These are phyloP conservation scores for Escovopsis sp. DNA, from an alignment of 2,329 filamentous ascomycete species.

Conservation along the genomic window DNA sequence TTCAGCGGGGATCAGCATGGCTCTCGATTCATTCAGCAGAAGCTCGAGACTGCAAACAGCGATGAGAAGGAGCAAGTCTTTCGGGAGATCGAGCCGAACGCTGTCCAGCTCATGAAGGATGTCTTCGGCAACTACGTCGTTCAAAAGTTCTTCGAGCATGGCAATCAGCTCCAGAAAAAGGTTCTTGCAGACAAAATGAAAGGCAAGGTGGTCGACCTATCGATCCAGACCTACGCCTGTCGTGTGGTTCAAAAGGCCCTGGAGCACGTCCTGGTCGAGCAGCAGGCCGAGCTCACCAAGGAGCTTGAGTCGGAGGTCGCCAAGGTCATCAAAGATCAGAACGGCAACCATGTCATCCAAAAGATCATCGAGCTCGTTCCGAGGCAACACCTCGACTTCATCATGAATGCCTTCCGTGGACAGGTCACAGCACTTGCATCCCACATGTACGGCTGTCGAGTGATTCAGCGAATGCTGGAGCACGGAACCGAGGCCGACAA, in stretches of 20 bases:
- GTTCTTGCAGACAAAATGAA: slow-evolving; percentile 76
- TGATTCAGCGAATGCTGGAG: slow-evolving; percentile 86
- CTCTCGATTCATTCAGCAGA: slow-evolving; percentile 88
- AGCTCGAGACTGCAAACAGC: slow-evolving; percentile 82
- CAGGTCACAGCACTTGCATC: slow-evolving; percentile 60
- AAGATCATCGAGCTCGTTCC: slow-evolving; percentile 78
- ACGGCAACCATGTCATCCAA: slow-evolving; percentile 94
- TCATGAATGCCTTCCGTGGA: slow-evolving; percentile 66
- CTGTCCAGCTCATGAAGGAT: slow-evolving; percentile 82
- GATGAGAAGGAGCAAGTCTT: slow-evolving; percentile 92
- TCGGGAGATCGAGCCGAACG: slow-evolving; percentile 70
- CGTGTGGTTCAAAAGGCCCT: slow-evolving; percentile 93
- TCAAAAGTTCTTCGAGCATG: slow-evolving; percentile 94
- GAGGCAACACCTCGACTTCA: slow-evolving; percentile 65
- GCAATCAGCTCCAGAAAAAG: slow-evolving; percentile 86
- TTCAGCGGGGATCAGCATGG: slow-evolving; percentile 94
- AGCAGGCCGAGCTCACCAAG: slow-evolving; percentile 69
- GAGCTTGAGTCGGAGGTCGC: slow-evolving; percentile 69
- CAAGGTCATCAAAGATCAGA: slow-evolving; percentile 68
- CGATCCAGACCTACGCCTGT: slow-evolving; percentile 82
- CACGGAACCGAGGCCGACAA: slow-evolving; percentile 60
- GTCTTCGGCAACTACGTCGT: slow-evolving; percentile 98
- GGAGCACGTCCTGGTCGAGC: slow-evolving; percentile 80
- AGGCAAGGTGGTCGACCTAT: slow-evolving; percentile 65
- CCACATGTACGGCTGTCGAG: slow-evolving; percentile 79